Conservation (phyloP, 2,329 filamentous ascomycete species). For the Tolypocladium ophioglossoides region DNA sequence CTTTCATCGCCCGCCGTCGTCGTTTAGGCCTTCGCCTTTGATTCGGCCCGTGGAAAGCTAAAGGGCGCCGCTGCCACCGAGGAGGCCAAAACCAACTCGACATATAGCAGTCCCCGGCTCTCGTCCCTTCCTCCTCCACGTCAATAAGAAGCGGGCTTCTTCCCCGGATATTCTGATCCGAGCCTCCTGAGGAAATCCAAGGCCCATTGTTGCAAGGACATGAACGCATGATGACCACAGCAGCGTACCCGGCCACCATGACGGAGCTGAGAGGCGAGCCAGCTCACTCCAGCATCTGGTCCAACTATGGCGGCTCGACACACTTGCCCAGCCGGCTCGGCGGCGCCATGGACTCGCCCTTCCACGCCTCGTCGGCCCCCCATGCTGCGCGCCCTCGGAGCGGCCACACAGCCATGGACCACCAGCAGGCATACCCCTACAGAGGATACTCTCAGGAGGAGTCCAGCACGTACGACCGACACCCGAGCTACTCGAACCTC, state of each 20-base stretch:
- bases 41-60: constrained; percentile 3
- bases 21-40: background rate
- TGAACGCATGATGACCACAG: constrained; percentile 51
- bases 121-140: background rate
- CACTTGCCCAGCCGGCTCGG: constrained; percentile 42
- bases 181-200: background rate
- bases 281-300: constrained; percentile 46
- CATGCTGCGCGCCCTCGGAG: constrained; percentile 36
- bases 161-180: background rate
- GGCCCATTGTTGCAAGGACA: constrained; percentile 18
- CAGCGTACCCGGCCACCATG: constrained; percentile 51
- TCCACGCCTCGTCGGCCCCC: constrained; percentile 32
- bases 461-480: constrained; percentile 41
- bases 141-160: background rate
- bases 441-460: constrained; percentile 45
- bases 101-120: background rate
- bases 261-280: constrained; percentile 52
- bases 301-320: constrained; percentile 44
- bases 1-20: background rate
- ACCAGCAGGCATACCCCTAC: constrained; percentile 37
- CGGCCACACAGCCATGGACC: constrained; percentile 38
- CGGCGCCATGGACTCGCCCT: constrained; percentile 38
- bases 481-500: constrained; percentile 40
- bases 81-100: background rate
- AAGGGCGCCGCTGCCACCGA: constrained; percentile 1